Evolutionary conservation across 495 filamentous ascomycete species (phyloP).

Genomic region (Xylaria flabelliformis): DNA sequence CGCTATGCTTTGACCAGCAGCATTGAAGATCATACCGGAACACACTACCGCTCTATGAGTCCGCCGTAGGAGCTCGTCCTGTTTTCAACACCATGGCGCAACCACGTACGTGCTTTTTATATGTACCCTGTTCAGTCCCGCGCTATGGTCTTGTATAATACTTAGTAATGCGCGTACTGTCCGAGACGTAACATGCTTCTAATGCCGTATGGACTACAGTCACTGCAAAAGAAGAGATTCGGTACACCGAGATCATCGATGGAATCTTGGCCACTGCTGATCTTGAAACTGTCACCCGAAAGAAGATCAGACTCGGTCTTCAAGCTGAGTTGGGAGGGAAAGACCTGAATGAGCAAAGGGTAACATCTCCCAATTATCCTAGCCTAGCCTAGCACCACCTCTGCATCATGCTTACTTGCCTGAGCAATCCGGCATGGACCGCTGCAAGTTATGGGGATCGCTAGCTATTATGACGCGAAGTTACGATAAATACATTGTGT

Average conservation of each 20-base stretch:
- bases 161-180: background rate
- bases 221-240: constrained; percentile 65
- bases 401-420: background rate
- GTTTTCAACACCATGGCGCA: constrained; percentile 24
- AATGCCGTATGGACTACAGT: constrained; percentile 54
- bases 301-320: constrained; percentile 86
- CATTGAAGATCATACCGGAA: constrained; percentile 10
- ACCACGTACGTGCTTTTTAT: constrained; percentile 23
- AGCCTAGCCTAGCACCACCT: background rate
- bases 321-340: constrained; percentile 72
- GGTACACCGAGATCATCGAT: constrained; percentile 88
- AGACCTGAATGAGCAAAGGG: constrained; percentile 89
- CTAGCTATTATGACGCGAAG: too few species aligned
- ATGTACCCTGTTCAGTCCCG: background rate
- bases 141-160: background rate
- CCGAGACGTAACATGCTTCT: background rate
- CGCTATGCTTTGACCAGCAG: constrained; percentile 37
- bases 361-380: constrained; percentile 36
- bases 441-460: background rate
- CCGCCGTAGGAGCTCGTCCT: constrained; percentile 11
- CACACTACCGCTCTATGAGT: constrained; percentile 24
- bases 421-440: background rate
- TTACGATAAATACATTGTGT: background rate
- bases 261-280: constrained; percentile 83
- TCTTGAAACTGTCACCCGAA: constrained; percentile 88